Evolutionary conservation across 139 green algal genomes (phyloP).

Genomic region (Bryopsis sp.): DNA sequence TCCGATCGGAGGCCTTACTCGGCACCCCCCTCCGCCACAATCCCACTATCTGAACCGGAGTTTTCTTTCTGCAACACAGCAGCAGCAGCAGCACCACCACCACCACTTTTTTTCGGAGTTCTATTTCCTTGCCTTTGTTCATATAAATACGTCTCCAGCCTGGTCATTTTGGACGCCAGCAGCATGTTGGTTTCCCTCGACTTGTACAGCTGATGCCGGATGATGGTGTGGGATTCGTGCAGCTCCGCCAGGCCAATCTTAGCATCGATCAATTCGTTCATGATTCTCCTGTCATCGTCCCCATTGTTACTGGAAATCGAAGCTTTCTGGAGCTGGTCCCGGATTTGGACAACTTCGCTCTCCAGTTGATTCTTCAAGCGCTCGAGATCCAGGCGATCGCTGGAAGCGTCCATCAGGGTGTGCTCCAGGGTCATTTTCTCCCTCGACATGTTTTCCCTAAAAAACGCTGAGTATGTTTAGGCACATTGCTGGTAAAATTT

Average conservation of each 20-base stretch:
- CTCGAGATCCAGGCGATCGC: not conserved
- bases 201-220: constrained; percentile 32
- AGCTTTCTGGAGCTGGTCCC: not conserved
- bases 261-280: constrained; percentile 33
- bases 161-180: constrained; percentile 46
- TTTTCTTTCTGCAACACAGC: too few relatives aligned
- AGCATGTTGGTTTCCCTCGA: constrained; percentile 47
- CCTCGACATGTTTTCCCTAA: not conserved
- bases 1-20: too few relatives aligned
- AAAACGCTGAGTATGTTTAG: not conserved
- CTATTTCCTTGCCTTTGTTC: constrained; percentile 10
- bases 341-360: not conserved
- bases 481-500: not conserved
- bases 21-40: too few relatives aligned
- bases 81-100: too few relatives aligned
- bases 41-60: too few relatives aligned
- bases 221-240: constrained; percentile 28
- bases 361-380: not conserved
- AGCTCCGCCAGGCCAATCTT: constrained; percentile 37
- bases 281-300: not conserved
- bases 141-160: constrained; percentile 38
- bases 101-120: too few relatives aligned
- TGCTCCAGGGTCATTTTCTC: not conserved
- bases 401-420: not conserved
- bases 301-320: not conserved